Conservation (phyloP, 257 asterid species). For the Scutellaria barbata region DNA sequence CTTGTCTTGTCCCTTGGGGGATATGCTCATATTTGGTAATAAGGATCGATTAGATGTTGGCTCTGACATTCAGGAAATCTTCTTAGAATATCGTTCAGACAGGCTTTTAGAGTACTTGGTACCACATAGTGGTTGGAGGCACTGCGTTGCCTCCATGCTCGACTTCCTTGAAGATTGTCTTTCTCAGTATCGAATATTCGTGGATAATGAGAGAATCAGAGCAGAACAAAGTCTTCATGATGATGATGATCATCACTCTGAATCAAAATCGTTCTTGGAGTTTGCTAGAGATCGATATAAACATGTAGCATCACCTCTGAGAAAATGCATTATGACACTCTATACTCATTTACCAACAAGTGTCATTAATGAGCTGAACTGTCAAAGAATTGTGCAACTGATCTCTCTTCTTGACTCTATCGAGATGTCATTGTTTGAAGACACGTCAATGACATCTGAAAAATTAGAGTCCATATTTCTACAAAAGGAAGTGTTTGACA, state of each 20-base stretch:
- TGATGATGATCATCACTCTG: constrained; percentile 20
- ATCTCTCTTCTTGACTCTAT: constrained; percentile 39
- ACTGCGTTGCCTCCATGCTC: constrained; percentile 41
- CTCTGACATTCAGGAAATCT: constrained; percentile 43
- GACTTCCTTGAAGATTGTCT: constrained; percentile 49
- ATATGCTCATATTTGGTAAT: constrained; percentile 48
- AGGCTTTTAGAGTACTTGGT: constrained; percentile 40
- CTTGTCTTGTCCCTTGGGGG: constrained; percentile 42
- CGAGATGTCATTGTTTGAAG: constrained; percentile 43
- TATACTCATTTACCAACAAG: constrained; percentile 51
- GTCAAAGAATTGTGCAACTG: constrained; percentile 34
- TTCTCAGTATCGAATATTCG: constrained; percentile 40
- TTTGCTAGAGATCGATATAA: constrained; percentile 42
- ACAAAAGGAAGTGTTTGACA: neutral
- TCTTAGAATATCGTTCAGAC: constrained; percentile 50
- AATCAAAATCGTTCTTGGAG: constrained; percentile 42
- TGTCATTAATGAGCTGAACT: constrained; percentile 39
- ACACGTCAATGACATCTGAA: constrained; percentile 35
- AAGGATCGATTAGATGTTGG: constrained; percentile 45
- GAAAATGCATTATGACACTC: constrained; percentile 41
- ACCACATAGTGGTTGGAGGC: constrained; percentile 48
- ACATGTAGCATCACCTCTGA: constrained; percentile 34
- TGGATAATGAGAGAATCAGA: constrained; percentile 40
- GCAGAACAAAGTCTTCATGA: constrained; percentile 15
- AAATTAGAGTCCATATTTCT: constrained; percentile 43